Percentiles rank a stretch among this genome's conserved stretches.
Conservation (phyloP, 2,329 filamentous ascomycete species). For the Graphilbum ipis-grandicollis region DNA sequence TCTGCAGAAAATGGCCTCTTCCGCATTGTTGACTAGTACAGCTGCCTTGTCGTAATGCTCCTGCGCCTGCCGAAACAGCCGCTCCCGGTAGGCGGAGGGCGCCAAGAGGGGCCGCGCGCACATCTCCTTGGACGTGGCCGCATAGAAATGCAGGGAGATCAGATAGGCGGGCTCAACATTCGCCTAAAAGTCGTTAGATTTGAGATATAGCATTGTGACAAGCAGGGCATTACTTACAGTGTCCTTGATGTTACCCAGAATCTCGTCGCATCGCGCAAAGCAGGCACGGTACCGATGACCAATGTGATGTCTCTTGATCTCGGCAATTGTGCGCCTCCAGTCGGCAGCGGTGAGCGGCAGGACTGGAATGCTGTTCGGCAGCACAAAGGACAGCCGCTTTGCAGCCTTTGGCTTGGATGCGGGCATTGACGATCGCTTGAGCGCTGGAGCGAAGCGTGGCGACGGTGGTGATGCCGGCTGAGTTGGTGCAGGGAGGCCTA, state of each 20-base stretch:
- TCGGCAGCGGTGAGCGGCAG: slow-evolving; percentile 28
- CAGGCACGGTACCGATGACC: slow-evolving; percentile 34
- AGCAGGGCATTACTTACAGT: slow-evolving; percentile 16
- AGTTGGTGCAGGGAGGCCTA: background rate
- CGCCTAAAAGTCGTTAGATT: slow-evolving; percentile 2
- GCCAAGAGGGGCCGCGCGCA: slow-evolving; percentile 30
- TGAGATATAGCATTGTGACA: background rate
- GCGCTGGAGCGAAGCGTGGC: background rate
- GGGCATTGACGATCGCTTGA: slow-evolving; percentile 5
- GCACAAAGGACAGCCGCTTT: slow-evolving; percentile 10
- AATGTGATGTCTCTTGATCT: slow-evolving; percentile 36
- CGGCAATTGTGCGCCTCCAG: slow-evolving; percentile 32
- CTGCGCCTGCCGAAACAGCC: slow-evolving; percentile 32
- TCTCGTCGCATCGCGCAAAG: slow-evolving; percentile 32
- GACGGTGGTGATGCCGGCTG: background rate
- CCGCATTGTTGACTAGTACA: slow-evolving; percentile 27
- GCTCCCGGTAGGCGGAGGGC: slow-evolving; percentile 26
- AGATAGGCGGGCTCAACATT: slow-evolving; percentile 33
- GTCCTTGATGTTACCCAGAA: slow-evolving; percentile 30
- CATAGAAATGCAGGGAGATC: slow-evolving; percentile 43
- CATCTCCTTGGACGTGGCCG: slow-evolving; percentile 41
- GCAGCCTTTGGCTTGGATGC: slow-evolving; percentile 5
- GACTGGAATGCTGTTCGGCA: slow-evolving; percentile 6
- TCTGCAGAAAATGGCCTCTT: slow-evolving; percentile 20
- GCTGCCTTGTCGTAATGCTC: slow-evolving; percentile 32